Conservation (phyloP, 805 yeast species). For the Candida taoyuanica region DNA sequence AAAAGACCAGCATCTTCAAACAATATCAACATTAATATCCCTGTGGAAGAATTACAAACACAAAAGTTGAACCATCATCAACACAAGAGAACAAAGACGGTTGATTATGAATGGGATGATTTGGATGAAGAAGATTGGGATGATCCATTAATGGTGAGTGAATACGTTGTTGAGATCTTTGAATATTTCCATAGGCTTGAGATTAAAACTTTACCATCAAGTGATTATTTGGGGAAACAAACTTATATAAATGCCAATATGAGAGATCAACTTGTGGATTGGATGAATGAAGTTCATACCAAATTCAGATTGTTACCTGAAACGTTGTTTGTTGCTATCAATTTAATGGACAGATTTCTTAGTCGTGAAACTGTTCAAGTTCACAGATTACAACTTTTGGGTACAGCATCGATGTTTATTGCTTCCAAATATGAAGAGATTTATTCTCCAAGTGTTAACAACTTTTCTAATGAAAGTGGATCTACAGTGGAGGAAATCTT, state of each 20-base stretch:
- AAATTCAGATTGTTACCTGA: conserved; percentile 84
- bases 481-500: conserved; percentile 78
- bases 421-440: conserved; percentile 95
- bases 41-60: no score
- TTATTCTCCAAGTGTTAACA: conserved; percentile 78
- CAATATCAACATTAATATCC: conserved; percentile 8
- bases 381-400: conserved; percentile 77
- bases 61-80: conserved; percentile 3
- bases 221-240: conserved; percentile 35
- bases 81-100: conserved; percentile 22
- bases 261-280: conserved; percentile 87
- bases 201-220: conserved; percentile 59
- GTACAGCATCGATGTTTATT: conserved; percentile 80
- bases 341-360: conserved; percentile 84
- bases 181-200: conserved; percentile 73
- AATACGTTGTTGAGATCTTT: conserved; percentile 85
- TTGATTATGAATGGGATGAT: conserved; percentile 58
- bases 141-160: conserved; percentile 89
- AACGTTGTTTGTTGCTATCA: conserved; percentile 77
- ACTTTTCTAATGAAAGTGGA: conserved; percentile 81
- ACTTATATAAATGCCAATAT: conserved; percentile 43
- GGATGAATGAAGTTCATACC: conserved; percentile 88
- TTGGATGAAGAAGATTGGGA: conserved; percentile 73
- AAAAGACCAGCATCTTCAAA: conserved; percentile 32
- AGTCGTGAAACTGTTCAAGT: conserved; percentile 72